Conservation (phyloP, 495 filamentous ascomycete species). For the Penicillium cataractarum region DNA sequence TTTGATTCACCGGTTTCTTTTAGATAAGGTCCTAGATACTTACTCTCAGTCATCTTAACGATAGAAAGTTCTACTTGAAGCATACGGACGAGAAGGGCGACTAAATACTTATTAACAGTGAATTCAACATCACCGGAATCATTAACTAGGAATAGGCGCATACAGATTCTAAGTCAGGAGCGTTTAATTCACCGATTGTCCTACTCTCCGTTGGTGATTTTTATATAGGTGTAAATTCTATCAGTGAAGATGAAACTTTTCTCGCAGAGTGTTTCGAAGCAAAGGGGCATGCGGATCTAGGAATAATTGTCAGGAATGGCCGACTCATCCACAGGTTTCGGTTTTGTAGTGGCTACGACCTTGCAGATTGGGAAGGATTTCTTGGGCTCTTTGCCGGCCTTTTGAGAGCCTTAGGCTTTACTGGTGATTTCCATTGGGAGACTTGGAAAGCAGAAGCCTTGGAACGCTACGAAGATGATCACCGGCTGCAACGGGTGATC, state of each 20-base stretch:
- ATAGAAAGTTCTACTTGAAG: conserved; percentile 44
- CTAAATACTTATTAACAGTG: conserved; percentile 48
- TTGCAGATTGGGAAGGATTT: conserved; percentile 44
- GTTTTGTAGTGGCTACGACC: conserved; percentile 46
- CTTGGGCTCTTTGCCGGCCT: conserved; percentile 44
- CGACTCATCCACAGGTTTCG: conserved; percentile 39
- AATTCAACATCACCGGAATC: conserved; percentile 48
- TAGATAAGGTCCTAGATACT: conserved; percentile 28
- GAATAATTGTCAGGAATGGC: conserved; percentile 35
- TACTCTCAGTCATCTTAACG: conserved; percentile 22
- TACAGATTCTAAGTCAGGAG: conserved; percentile 32
- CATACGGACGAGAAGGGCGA: conserved; percentile 51
- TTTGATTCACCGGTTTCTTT: conserved; percentile 42
- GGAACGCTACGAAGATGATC: conserved; percentile 33
- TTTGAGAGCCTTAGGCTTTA: conserved; percentile 31
- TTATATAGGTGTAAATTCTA: conserved; percentile 39
- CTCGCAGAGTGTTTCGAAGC: conserved; percentile 37
- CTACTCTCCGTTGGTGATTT: conserved; percentile 47
- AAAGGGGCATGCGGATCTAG: conserved; percentile 35
- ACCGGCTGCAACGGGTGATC: conserved; percentile 14
- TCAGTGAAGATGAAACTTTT: conserved; percentile 37
- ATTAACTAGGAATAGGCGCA: conserved; percentile 51
- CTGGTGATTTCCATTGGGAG: conserved; percentile 35
- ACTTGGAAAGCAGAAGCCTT: conserved; percentile 37
- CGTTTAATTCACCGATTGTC: conserved; percentile 47